Evolutionary conservation across 345 rosid genomes (phyloP).

Genomic region (Hypericum androsaemum): DNA sequence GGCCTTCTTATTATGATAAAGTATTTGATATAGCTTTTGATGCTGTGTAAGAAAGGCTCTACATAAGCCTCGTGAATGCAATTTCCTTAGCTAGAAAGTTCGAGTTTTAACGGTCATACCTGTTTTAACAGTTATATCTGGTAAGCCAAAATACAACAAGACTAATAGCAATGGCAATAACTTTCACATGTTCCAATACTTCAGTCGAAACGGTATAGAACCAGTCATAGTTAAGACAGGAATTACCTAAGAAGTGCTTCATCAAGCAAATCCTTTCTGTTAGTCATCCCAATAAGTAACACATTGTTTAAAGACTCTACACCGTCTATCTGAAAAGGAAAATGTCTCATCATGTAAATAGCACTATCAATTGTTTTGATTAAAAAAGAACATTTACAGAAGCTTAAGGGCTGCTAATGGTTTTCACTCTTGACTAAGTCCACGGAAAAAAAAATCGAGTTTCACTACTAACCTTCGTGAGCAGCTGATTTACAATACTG

Average conservation of each 20-base stretch:
- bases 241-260: conserved; percentile 92
- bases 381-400: neutral
- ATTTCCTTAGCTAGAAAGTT: no score
- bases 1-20: no score
- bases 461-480: conserved; percentile 66
- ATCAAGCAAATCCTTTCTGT: conserved; percentile 97
- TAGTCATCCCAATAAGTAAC: conserved; percentile 98
- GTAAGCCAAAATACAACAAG: no score
- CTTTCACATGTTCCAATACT: no score
- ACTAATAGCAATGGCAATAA: no score
- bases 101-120: no score
- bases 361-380: neutral
- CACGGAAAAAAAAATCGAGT: conserved; percentile 2
- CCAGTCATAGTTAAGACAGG: conserved; percentile 1
- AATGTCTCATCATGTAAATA: neutral
- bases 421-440: neutral
- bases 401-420: conserved; percentile 8
- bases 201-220: neutral
- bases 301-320: conserved; percentile 99
- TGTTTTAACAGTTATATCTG: no score
- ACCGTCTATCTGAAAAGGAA: conserved; percentile 88
- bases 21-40: no score
- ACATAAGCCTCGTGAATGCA: no score
- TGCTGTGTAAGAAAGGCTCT: no score
- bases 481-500: conserved; percentile 92